phyloP scores from a whole-genome alignment of 1,284 basidiomycete species.

The Moesziomyces parantarcticus region DNA sequence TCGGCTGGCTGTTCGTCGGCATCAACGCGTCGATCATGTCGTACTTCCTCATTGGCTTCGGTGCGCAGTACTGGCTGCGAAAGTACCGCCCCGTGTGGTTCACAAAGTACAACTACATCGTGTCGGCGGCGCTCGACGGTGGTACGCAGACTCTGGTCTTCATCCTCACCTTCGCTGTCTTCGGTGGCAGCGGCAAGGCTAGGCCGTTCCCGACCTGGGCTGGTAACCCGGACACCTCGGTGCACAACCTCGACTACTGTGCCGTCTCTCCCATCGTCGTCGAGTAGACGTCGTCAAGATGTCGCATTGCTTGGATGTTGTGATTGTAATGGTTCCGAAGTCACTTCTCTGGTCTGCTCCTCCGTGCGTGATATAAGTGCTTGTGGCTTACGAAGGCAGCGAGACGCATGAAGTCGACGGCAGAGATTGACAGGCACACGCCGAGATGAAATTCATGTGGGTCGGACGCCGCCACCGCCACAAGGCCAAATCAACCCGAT shows the following conservation, averaged over 20 bases:
- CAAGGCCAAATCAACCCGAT: too few species aligned
- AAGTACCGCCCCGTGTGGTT: constrained; percentile 34
- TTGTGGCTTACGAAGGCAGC: too few species aligned
- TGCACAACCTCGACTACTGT: constrained; percentile 37
- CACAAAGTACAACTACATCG: constrained; percentile 77
- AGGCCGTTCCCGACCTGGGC: constrained; percentile 45
- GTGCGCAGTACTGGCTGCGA: constrained; percentile 43
- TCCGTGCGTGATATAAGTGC: too few species aligned
- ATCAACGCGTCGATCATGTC: constrained; percentile 33
- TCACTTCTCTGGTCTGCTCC: too few species aligned
- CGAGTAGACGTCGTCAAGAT: not conserved
- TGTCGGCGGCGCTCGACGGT: constrained; percentile 73
- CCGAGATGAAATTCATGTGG: too few species aligned
- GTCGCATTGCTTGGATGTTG: too few species aligned
- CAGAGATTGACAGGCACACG: too few species aligned
- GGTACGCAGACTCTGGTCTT: constrained; percentile 75
- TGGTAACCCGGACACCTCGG: constrained; percentile 28
- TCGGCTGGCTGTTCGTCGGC: constrained; percentile 38
- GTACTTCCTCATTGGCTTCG: constrained; percentile 37
- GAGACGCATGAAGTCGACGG: too few species aligned
- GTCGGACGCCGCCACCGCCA: too few species aligned
- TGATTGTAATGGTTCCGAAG: too few species aligned
- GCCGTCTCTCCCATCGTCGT: constrained; percentile 10
- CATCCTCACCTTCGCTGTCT: constrained; percentile 77
- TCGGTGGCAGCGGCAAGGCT: constrained; percentile 73